Base-by-base conservation (phyloP, 352 stramenopile genomes). In the Thalassiosira exigua region DNA sequence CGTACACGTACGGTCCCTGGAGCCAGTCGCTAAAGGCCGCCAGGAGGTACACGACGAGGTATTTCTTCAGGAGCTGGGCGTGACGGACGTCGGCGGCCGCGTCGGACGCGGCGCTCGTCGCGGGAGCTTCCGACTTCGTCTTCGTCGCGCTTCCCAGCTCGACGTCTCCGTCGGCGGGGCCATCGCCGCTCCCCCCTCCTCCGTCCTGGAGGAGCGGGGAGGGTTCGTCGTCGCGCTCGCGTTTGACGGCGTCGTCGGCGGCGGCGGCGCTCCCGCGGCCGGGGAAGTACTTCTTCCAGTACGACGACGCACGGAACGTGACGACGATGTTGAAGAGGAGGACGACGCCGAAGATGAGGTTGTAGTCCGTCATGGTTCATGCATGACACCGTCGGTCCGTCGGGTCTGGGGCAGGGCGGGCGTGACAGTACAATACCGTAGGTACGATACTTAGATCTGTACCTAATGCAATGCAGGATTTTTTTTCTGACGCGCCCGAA, bases 1-100 rank as follows among this genome's bases (percentile, higher is more conserved):
- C 88, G 75, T 94, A 95, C 0, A 96, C 85, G 69, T 96, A 96
- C 0, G 94, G 92, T 42, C 94, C 94, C 70, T 97, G 94, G 2
- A 97, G 75, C 92, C 93, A 97, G 83, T 97, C 94, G 27, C 77
- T 88, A 17, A 93, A 70, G 11, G 92, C 90, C 17, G 92, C 92
- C 12, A 95, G 65, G 1, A 95, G 75, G 76, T 96, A 96, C 0
- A 96, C 92, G n/a, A 82, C 59, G 0, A 97, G 72, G 75, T 96
- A 97, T 46, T 81, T 90, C 12, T 81, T 75, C 21, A 96, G 77
- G 19, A 96, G 67, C 1, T 67, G 60, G 11, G 64, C 42, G 36
- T 92, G 87, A n/a, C n/a, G n/a, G n/a, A n/a, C 79, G 24, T 83
- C 84, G 4, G 62, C 61, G 17, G 71, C 69, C 5, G 72, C 67